Evolutionary conservation across 2,329 filamentous ascomycete genomes (phyloP).

Genomic region (Plectosphaerella plurivora): DNA sequence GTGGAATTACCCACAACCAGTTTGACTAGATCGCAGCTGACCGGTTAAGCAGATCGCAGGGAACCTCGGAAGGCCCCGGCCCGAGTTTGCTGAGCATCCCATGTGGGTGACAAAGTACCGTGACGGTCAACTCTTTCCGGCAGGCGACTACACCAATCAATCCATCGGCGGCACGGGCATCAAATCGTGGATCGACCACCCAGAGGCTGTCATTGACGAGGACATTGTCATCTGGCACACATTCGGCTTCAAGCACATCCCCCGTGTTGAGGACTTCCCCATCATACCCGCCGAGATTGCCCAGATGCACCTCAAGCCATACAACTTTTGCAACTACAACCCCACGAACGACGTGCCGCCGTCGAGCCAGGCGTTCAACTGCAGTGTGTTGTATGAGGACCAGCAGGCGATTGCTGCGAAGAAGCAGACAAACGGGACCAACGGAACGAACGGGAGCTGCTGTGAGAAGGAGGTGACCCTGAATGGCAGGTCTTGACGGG

Average conservation of each 20-base stretch:
- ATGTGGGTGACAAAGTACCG: conserved; percentile 45
- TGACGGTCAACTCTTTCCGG: conserved; percentile 46
- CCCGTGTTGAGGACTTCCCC: conserved; percentile 61
- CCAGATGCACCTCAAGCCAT: conserved; percentile 42
- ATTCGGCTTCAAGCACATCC: conserved; percentile 54
- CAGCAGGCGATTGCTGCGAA: neutral
- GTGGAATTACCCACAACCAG: no score
- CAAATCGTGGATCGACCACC: conserved; percentile 43
- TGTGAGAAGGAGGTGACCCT: no score
- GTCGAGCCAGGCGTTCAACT: conserved; percentile 37
- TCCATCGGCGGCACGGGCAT: conserved; percentile 17
- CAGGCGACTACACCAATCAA: conserved; percentile 44
- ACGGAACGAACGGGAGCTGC: no score
- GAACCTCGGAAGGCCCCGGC: no score
- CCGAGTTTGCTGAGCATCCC: conserved; percentile 39
- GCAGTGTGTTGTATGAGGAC: conserved; percentile 19
- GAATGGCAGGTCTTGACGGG: no score
- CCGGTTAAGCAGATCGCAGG: no score
- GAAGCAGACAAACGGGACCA: no score
- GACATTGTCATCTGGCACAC: conserved; percentile 49
- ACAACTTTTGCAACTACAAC: conserved; percentile 48
- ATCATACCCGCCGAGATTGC: conserved; percentile 61
- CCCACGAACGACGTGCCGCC: conserved; percentile 46
- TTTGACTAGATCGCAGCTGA: no score
- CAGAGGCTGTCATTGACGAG: conserved; percentile 44